These are phyloP conservation scores for Drechslera avenae DNA, from an alignment of 2,329 filamentous ascomycete genomes.

Conservation along the genomic window DNA sequence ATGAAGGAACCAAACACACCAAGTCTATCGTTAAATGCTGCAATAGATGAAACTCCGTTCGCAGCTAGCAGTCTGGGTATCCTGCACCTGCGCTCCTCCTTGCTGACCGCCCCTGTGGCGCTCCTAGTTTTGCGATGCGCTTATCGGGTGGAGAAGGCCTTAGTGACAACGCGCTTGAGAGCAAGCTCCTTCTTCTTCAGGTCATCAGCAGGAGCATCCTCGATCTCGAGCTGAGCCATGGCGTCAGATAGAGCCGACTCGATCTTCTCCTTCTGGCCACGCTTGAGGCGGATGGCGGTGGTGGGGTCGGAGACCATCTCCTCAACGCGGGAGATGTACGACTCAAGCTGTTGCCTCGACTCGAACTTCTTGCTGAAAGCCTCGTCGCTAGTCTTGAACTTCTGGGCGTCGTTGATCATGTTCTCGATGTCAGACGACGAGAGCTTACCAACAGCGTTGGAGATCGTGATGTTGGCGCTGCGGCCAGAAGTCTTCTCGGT, in stretches of 20 bases:
- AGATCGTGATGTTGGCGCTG: conserved; percentile 99
- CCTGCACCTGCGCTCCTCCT: conserved; percentile 34
- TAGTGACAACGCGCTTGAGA: conserved; percentile 96
- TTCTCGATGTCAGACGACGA: conserved; percentile 92
- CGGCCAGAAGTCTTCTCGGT: conserved; percentile 99
- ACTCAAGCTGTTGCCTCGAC: conserved; percentile 98
- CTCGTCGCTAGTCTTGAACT: conserved; percentile 98
- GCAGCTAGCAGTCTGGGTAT: conserved; percentile 39
- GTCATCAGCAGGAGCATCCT: conserved; percentile 89
- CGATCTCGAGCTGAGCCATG: conserved; percentile 96
- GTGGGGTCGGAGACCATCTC: conserved; percentile 98
- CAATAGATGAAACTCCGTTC: conserved; percentile 38
- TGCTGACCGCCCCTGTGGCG: conserved; percentile 18
- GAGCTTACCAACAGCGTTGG: conserved; percentile 99
- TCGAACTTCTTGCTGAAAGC: conserved; percentile 99
- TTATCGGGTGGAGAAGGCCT: conserved; percentile 93
- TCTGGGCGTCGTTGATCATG: conserved; percentile 96
- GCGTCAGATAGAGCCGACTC: conserved; percentile 95
- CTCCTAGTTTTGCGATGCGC: conserved; percentile 16
- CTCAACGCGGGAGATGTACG: conserved; percentile 97
- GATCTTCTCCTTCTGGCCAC: conserved; percentile 99
- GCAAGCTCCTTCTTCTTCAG: conserved; percentile 99
- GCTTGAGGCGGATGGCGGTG: conserved; percentile 96
- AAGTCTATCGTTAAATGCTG: conserved; percentile 45
- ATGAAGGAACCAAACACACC: conserved; percentile 40